phyloP scores from a whole-genome alignment of 139 green algal genomes.

The Edaphochlamys debaryana region DNA sequence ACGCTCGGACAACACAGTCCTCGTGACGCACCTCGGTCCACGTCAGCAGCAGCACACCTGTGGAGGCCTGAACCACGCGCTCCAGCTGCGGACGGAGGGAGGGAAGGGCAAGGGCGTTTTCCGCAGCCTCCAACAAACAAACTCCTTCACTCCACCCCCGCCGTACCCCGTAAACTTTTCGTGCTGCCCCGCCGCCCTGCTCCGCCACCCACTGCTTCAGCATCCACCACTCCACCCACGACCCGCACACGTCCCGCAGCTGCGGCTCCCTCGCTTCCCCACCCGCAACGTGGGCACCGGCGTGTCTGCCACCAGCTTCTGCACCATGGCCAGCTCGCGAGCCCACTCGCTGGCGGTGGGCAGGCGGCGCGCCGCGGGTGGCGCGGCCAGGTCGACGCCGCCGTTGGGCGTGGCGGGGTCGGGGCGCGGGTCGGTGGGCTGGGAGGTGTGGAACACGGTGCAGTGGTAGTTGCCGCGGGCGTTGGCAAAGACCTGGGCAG shows the following conservation, averaged over 20 bases:
- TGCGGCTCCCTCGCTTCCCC: too few relatives aligned
- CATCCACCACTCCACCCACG: too few relatives aligned
- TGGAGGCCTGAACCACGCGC: conserved; percentile 42
- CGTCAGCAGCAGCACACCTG: conserved; percentile 48
- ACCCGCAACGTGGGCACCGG: conserved; percentile 36
- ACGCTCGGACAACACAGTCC: too few relatives aligned
- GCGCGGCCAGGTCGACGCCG: background rate
- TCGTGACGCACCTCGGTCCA: conserved; percentile 41
- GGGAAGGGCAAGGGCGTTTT: too few relatives aligned
- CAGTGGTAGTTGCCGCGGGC: conserved; percentile 45
- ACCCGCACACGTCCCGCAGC: too few relatives aligned
- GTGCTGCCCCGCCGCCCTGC: too few relatives aligned
- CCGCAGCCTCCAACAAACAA: too few relatives aligned
- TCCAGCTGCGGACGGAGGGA: conserved; percentile 20
- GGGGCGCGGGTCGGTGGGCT: conserved; percentile 47
- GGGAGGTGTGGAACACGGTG: conserved; percentile 53
- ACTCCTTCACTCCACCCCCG: background rate
- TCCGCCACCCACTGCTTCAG: too few relatives aligned
- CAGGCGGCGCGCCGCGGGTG: background rate
- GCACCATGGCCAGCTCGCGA: background rate
- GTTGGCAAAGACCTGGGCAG: conserved; percentile 46
- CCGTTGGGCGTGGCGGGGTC: conserved; percentile 32
- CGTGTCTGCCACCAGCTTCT: conserved; percentile 15
- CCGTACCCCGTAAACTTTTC: background rate
- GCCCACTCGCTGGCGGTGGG: conserved; percentile 4